Evolutionary conservation across 306 rosid species (phyloP).

Genomic region (Ziziphus jujuba): DNA sequence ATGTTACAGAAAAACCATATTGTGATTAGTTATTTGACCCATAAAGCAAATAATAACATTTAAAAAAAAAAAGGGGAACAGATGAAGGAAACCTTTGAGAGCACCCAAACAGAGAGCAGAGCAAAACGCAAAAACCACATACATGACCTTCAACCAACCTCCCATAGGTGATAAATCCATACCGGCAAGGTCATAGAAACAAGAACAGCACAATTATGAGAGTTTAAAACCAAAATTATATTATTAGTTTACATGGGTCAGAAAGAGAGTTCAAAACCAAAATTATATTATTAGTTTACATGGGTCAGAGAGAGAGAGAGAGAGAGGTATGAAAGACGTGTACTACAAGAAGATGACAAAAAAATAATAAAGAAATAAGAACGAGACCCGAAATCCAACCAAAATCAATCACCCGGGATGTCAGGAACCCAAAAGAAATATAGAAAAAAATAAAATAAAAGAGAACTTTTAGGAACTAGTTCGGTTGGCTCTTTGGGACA

Average conservation of each 20-base stretch:
- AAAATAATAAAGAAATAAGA: slow-evolving; percentile 5
- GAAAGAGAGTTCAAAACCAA: neutral
- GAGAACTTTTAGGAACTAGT: neutral
- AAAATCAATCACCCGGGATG: slow-evolving; percentile 15
- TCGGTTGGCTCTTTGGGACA: no score
- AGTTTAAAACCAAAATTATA: slow-evolving; percentile 3
- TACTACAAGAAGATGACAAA: slow-evolving; percentile 29
- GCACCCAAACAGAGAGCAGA: slow-evolving; percentile 71
- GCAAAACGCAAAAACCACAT: slow-evolving; percentile 61
- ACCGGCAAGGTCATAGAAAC: slow-evolving; percentile 22
- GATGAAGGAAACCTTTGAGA: slow-evolving; percentile 58
- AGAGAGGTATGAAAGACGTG: slow-evolving; percentile 4
- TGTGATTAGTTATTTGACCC: neutral
- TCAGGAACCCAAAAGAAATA: slow-evolving; percentile 5
- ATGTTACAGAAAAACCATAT: neutral
- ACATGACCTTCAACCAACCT: slow-evolving; percentile 42
- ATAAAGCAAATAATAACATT: neutral
- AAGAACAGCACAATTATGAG: slow-evolving; percentile 7
- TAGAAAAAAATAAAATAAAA: neutral
- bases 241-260: neutral
- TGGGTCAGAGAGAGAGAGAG: neutral
- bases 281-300: neutral
- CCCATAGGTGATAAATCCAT: slow-evolving; percentile 40
- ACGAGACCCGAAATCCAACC: slow-evolving; percentile 8
- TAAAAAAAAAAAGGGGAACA: slow-evolving; percentile 9